Conservation (phyloP, 2,329 filamentous ascomycete species). For the Pseudocercospora eumusae region DNA sequence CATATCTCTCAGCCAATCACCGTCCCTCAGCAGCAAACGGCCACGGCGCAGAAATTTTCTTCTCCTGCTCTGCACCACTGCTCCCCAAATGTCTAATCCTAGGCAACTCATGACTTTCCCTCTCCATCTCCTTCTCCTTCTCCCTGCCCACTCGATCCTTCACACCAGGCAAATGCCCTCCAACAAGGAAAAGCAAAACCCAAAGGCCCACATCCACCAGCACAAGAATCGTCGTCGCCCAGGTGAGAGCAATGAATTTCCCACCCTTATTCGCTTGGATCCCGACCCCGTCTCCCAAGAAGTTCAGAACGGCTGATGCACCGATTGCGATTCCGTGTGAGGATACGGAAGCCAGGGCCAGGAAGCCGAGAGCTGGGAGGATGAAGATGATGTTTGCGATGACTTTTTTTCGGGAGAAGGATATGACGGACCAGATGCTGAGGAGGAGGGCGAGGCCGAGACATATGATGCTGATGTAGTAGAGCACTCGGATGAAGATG, state of each 20-base stretch:
- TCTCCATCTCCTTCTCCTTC: not conserved
- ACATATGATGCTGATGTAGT: constrained; percentile 58
- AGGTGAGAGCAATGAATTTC: constrained; percentile 61
- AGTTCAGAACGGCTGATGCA: constrained; percentile 55
- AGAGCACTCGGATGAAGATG: constrained; percentile 61
- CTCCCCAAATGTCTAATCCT: not conserved
- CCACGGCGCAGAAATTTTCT: not conserved
- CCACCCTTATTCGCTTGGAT: constrained; percentile 54
- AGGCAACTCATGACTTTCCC: constrained; percentile 2
- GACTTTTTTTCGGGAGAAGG: constrained; percentile 41
- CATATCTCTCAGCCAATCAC: not conserved
- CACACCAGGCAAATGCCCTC: constrained; percentile 18
- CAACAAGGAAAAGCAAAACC: constrained; percentile 20
- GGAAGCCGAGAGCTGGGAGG: constrained; percentile 55
- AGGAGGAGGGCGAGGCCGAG: constrained; percentile 54
- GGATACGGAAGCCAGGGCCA: constrained; percentile 74
- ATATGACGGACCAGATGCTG: constrained; percentile 48
- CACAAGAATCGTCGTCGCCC: constrained; percentile 52
- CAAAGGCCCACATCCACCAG: constrained; percentile 29
- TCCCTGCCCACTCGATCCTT: not conserved
- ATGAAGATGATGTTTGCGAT: constrained; percentile 54
- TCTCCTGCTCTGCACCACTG: not conserved
- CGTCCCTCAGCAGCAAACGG: constrained; percentile 5
- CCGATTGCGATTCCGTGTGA: constrained; percentile 64
- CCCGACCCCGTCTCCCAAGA: constrained; percentile 53